Evolutionary conservation across 371 early-diverging fungal species (phyloP), one percentile per base, ranked within the genome.

Genomic region (Lichtheimia ramosa): DNA sequence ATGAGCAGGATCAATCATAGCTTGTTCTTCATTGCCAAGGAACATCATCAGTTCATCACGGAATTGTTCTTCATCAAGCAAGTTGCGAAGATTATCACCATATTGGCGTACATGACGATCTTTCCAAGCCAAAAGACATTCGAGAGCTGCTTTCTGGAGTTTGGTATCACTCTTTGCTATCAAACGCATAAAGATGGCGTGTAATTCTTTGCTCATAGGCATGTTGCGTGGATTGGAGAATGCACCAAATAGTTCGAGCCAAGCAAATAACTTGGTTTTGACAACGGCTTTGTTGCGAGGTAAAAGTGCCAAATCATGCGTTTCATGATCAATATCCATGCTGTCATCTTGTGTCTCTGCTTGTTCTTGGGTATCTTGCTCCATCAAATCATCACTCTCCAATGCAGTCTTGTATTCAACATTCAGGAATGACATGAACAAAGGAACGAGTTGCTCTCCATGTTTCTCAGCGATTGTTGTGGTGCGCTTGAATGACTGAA

Each of bases 1-100:
- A 63, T 93, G 89, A 13, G 80, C 69, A 3, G 76, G 66, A 56
- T 88, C 87, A 54, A 93, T 84, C 18, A 79, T 72, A 6, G 71
- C 74, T 27, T 75, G 77, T 28, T 87, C 82, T 23, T 82, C 64
- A 5, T 80, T 81, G 27, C 93, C 70, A 48, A 89, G 78, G 34
- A 95, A 84, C 1, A 87, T 86, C 15, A 91, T 71, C 21, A 98
- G 75, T 59, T 88, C 88, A 61, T 97, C 96, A 23, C 97, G 89
- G 85, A 96, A 95, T 60, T 86, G 89, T 51, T 80, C 72, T n/a
- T 96, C 96, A 43, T 93, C 89, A 13, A 91, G 64, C 51, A 97
- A 65, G 23, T 83, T 85, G 52, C 83, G 78, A 54, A 97, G 73
- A 40, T 89, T 83, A 34, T 92, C 94, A 12, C 81, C 82, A 61